phyloP scores from a whole-genome alignment of 2,329 filamentous ascomycete species.

The Trichoderma hamatum region DNA sequence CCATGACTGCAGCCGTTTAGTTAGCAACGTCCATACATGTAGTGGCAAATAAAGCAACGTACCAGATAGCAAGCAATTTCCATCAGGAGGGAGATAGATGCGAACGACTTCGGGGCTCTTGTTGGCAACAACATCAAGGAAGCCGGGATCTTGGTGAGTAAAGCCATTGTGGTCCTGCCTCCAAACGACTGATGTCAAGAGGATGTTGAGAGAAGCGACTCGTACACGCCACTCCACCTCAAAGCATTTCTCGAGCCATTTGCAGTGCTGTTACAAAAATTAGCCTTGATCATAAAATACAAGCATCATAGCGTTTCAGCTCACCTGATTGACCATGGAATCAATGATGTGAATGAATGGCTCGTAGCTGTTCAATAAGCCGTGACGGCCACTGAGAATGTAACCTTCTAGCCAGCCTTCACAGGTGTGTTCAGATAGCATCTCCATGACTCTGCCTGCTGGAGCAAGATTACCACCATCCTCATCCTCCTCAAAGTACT shows the following conservation, averaged over 20 bases:
- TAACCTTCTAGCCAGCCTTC: conserved; percentile 84
- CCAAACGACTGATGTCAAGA: conserved; percentile 79
- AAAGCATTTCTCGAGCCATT: conserved; percentile 81
- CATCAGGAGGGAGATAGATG: conserved; percentile 80
- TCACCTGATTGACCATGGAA: conserved; percentile 77
- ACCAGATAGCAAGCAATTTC: conserved; percentile 72
- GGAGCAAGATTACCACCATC: conserved; percentile 74
- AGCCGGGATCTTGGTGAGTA: conserved; percentile 79
- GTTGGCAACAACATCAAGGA: conserved; percentile 78
- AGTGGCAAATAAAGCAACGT: neutral
- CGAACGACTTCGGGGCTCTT: conserved; percentile 79
- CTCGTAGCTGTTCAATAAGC: conserved; percentile 79
- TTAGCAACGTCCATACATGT: neutral
- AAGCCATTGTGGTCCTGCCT: conserved; percentile 84
- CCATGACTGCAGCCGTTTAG: conserved; percentile 54
- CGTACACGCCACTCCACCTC: conserved; percentile 77
- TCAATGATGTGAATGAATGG: conserved; percentile 83
- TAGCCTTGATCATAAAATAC: neutral
- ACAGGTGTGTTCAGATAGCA: conserved; percentile 78
- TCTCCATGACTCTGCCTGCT: conserved; percentile 77
- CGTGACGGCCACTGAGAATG: conserved; percentile 72
- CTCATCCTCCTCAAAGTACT: conserved; percentile 74
- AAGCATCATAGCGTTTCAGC: conserved; percentile 9
- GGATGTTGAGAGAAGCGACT: conserved; percentile 76
- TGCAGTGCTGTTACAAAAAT: conserved; percentile 62